A percentile compares a stretch with the other conserved stretches of the same genome.
Conservation (phyloP, 805 yeast species). For the Sugiyamaella chiloensis region DNA sequence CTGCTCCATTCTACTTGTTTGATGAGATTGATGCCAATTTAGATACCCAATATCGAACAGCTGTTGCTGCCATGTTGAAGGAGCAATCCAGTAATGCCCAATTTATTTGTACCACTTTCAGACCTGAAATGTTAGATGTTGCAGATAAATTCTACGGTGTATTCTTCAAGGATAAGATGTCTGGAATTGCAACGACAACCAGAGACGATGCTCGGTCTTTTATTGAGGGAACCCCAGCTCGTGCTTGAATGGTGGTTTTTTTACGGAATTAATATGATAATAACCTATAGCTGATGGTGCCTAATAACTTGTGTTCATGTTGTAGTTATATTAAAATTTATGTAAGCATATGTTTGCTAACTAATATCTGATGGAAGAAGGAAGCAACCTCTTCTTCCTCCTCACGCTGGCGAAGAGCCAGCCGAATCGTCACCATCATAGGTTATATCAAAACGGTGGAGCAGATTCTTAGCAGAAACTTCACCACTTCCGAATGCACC, state of each 20-base stretch:
- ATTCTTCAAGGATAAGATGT: slow-evolving; percentile 74
- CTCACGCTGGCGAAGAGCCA: slow-evolving; percentile 16
- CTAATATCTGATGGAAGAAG: not conserved
- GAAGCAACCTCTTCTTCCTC: too few species aligned
- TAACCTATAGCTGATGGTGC: too few species aligned
- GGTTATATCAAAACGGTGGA: slow-evolving; percentile 12
- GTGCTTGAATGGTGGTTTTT: not conserved
- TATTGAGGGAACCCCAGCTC: slow-evolving; percentile 54
- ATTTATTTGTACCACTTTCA: slow-evolving; percentile 92
- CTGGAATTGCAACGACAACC: slow-evolving; percentile 68
- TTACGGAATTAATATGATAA: too few species aligned
- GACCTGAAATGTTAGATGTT: slow-evolving; percentile 85
- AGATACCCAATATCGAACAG: slow-evolving; percentile 84
- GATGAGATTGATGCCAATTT: slow-evolving; percentile 97
- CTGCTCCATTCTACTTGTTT: slow-evolving; percentile 93
- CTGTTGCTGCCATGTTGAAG: slow-evolving; percentile 76
- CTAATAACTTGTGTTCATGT: too few species aligned
- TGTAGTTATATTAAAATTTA: too few species aligned
- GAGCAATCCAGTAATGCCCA: slow-evolving; percentile 69
- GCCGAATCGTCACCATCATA: slow-evolving; percentile 22
- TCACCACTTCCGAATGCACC: slow-evolving; percentile 25
- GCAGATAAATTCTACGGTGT: slow-evolving; percentile 90
- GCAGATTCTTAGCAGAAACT: slow-evolving; percentile 23
- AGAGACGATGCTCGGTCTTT: slow-evolving; percentile 76
- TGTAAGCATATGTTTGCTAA: too few species aligned